These are phyloP conservation scores for Naganishia vishniacii DNA, from an alignment of 768 basidiomycete species.

Conservation along the genomic window DNA sequence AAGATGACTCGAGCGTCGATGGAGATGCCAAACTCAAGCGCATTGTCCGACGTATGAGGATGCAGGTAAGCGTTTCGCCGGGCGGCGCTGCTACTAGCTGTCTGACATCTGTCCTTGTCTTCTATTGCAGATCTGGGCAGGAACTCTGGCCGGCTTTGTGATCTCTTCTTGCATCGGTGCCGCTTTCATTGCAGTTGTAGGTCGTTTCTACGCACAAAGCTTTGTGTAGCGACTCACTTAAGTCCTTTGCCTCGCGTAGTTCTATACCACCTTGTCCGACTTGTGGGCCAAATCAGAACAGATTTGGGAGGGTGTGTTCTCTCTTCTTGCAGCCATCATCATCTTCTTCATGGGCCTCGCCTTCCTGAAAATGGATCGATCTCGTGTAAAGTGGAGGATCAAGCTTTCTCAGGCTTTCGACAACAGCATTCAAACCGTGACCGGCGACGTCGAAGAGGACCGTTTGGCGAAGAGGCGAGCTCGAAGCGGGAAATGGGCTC, in stretches of 20 bases:
- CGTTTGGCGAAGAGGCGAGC: constrained; percentile 47
- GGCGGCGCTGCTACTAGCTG: not conserved
- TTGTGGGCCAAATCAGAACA: constrained; percentile 79
- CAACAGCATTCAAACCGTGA: constrained; percentile 31
- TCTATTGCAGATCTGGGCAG: constrained; percentile 62
- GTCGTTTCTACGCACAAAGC: constrained; percentile 26
- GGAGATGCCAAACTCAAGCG: constrained; percentile 24
- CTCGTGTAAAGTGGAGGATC: constrained; percentile 88
- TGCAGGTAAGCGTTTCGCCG: constrained; percentile 35
- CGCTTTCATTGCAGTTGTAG: constrained; percentile 74
- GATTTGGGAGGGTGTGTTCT: constrained; percentile 80
- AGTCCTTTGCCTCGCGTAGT: constrained; percentile 46
- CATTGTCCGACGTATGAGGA: constrained; percentile 58
- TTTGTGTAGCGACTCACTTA: not conserved
- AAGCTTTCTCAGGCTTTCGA: constrained; percentile 76
- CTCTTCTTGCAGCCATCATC: constrained; percentile 55
- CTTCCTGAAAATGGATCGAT: constrained; percentile 91
- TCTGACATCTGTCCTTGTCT: not conserved
- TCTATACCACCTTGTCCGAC: constrained; percentile 83
- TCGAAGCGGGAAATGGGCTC: constrained; percentile 66
- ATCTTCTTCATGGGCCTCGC: constrained; percentile 89
- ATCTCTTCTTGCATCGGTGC: constrained; percentile 78
- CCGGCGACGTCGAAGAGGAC: constrained; percentile 28
- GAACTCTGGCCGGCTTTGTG: constrained; percentile 66
- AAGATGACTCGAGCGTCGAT: constrained; percentile 2